Base-by-base conservation (phyloP, 805 yeast species). In the Yamadazyma endophytica region DNA sequence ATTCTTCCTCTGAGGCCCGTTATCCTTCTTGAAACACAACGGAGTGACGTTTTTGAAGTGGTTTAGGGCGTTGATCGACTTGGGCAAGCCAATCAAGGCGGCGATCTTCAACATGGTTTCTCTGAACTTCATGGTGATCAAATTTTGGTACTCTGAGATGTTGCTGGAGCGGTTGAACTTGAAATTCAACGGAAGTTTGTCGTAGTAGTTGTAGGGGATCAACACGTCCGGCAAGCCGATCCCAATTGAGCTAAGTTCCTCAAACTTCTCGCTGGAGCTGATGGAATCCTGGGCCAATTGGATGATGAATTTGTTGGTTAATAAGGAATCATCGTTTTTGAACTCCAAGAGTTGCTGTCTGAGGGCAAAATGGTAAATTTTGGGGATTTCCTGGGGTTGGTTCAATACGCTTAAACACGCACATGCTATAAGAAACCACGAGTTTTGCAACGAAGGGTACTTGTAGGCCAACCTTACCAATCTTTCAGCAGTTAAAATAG, bases 51-150 rank as follows among this genome's bases (percentile, higher is more conserved):
- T 70, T 37, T 75, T 75, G 35, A 88, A 61, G 12, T 68, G 64
- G 46, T 75, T 80, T 47, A 89, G 58, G 1, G 94, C 73, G 53
- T 88, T 89, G 53, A 89, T 89, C 2, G 88, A 75, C 44, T 79
- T 80, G 1, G 97, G 97, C 9, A 88, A 64, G 0, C 97, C 97
- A 11, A 79, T 75, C 27, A 89, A 59, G 0, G 95, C 95, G 0
- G 82, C 71, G 3, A 86, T 68, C 49, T 88, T 89, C 47, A 89
- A 59, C 3, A 89, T 59, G 6, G 88, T 79, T 47, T 89, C 97
- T 37, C 95, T 65, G 32, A 82, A 62, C 43, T 81, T 74, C 24
- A 65, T 63, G 0, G 89, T 68, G 13, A 64, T 39, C 18, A 39
- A 38, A 8, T 41, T 37, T 38, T 65, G 70, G 12, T 54, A 52